A percentile compares a stretch with the other conserved stretches of the same genome.
These are phyloP conservation scores for Hydrangea macrophylla DNA, from an alignment of 148 eudicot genomes.

Conservation along the genomic window DNA sequence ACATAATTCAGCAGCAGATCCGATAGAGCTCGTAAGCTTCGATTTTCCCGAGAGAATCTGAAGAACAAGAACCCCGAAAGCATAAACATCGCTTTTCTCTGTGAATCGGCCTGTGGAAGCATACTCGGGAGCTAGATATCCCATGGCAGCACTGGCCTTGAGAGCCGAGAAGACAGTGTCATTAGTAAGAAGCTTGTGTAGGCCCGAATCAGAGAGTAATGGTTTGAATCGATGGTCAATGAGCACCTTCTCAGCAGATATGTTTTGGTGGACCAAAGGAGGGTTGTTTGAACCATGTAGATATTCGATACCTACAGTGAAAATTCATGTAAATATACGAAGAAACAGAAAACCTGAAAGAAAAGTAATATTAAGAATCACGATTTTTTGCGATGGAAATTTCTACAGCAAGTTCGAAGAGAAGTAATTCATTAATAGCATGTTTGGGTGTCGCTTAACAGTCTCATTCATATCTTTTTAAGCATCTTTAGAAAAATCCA, in stretches of 20 bases:
- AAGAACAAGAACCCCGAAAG: conserved; percentile 74
- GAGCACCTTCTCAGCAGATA: conserved; percentile 89
- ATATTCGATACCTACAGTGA: conserved; percentile 81
- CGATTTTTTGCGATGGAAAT: not conserved
- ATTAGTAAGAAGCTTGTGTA: conserved; percentile 79
- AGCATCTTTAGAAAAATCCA: too few relatives aligned
- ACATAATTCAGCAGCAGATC: conserved; percentile 50
- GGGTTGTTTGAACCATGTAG: conserved; percentile 64
- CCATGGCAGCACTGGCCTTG: conserved; percentile 96
- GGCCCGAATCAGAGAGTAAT: conserved; percentile 63
- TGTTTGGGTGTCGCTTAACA: too few relatives aligned
- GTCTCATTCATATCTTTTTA: too few relatives aligned
- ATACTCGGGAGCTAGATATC: conserved; percentile 96
- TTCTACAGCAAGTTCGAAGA: not conserved
- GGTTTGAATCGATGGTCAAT: conserved; percentile 69
- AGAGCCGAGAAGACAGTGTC: conserved; percentile 77
- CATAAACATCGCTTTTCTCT: conserved; percentile 84
- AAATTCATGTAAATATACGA: too few relatives aligned
- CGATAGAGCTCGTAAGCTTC: conserved; percentile 34
- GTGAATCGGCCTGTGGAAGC: conserved; percentile 83
- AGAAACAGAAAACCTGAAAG: too few relatives aligned
- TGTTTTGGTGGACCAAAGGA: conserved; percentile 73
- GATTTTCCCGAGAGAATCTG: conserved; percentile 75
- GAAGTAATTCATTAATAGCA: not conserved
- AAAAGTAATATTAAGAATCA: not conserved